Evolutionary conservation across 2,329 filamentous ascomycete genomes (phyloP), one percentile per base, ranked within the genome.

Genomic region (Aspergillus pseudonomiae): DNA sequence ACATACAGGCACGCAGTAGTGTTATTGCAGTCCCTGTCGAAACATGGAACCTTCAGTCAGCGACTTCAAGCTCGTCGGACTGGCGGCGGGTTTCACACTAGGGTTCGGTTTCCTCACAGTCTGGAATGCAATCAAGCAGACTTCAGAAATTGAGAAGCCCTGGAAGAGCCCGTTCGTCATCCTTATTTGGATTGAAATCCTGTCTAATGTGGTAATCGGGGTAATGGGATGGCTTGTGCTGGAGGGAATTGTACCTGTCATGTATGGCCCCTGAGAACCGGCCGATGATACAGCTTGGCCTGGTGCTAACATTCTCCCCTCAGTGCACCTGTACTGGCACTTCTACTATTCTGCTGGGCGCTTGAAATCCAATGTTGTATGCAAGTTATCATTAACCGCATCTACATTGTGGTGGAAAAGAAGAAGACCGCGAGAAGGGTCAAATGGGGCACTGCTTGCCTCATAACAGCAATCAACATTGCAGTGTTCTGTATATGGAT

Each of bases 401-500:
- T 53, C 50, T 32, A 32, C 19, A 9, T 53, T 4, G 50, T 53
- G 9, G 50, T 53, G 50, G 50, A 53, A 19, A 30, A 53, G 16
- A 53, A 53, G 28, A 21, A 21, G 28, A 53, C 16, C 1, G 50
- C 30, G 1, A 34, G 19, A 7, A 53, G 21, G 14, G 28, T 53
- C 26, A 53, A 53, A 53, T 53, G 50, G 50, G 50, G 14, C 16
- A 53, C 28, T 53, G 50, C 50, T 12, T 24, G 21, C 9, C 28
- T 53, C 2, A 53, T 53, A 16, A 53, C 50, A 10, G 26, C 28
- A 4, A 53, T 53, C 50, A 53, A 53, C 7, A 34, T 53, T 34
- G 50, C 50, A 4, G 50, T 53, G 11, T 53, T 53, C 50, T 53
- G 50, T 9, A 32, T 53, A n/a, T 53, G 50, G 50, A 53, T 53